Percentiles rank a stretch among this genome's conserved stretches.
Evolutionary conservation across 345 rosid genomes (phyloP).

Genomic region (Murraya paniculata): DNA sequence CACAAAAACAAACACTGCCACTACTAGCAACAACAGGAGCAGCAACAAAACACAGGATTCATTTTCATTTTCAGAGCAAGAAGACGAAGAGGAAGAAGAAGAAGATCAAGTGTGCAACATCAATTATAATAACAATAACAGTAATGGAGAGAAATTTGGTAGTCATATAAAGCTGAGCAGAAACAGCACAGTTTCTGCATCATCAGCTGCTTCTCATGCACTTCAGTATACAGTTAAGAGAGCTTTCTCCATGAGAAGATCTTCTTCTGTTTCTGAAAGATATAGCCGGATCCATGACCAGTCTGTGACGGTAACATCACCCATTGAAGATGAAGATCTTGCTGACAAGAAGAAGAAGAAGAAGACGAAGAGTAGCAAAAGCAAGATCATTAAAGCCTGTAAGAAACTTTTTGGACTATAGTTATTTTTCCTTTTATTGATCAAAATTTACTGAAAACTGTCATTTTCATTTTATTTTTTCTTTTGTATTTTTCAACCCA

Average conservation of each 20-base stretch:
- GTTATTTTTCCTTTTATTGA: not conserved
- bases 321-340: constrained; percentile 37
- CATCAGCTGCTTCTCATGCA: constrained; percentile 21
- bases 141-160: constrained; percentile 15
- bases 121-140: not conserved
- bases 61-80: constrained; percentile 18
- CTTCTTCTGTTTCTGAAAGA: constrained; percentile 77
- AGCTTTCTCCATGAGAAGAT: constrained; percentile 75
- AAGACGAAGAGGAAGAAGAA: constrained; percentile 22
- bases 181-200: constrained; percentile 57
- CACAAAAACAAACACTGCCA: not conserved
- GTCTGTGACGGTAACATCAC: constrained; percentile 45
- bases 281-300: constrained; percentile 80
- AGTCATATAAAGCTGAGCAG: constrained; percentile 35
- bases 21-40: not conserved
- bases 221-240: constrained; percentile 46
- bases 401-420: constrained; percentile 68
- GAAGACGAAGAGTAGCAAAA: constrained; percentile 37
- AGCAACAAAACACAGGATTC: constrained; percentile 9
- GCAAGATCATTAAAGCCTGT: constrained; percentile 72
- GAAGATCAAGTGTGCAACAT: not conserved
- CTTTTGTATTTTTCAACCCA: not conserved
- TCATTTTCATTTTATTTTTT: not conserved
- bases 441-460: not conserved
- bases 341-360: constrained; percentile 31